Conservation (phyloP, 495 filamentous ascomycete species). For the Astrocystis sublimbata region DNA sequence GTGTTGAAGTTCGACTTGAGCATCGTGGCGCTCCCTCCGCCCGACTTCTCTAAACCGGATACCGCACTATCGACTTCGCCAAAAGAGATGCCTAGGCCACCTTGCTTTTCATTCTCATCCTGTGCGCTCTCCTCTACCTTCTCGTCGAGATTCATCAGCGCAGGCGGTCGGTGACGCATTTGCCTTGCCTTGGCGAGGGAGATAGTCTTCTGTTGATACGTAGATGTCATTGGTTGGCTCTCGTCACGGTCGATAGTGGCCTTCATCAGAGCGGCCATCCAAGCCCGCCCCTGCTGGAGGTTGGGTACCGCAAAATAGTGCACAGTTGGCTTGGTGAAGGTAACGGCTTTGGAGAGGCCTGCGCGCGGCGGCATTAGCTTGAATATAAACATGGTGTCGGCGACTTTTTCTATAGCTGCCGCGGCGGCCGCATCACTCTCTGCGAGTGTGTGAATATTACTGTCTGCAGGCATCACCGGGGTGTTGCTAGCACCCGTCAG, state of each 20-base stretch:
- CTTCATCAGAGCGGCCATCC: constrained; percentile 99
- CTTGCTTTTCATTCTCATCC: constrained; percentile 28
- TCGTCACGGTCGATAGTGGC: constrained; percentile 97
- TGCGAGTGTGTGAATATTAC: constrained; percentile 57
- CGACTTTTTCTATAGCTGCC: constrained; percentile 44
- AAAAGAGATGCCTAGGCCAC: constrained; percentile 52
- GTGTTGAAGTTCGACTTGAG: constrained; percentile 34
- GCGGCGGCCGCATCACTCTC: constrained; percentile 39
- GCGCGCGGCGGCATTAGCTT: constrained; percentile 91
- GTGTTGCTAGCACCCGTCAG: constrained; percentile 82
- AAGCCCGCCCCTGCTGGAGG: constrained; percentile 80
- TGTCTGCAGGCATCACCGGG: constrained; percentile 68
- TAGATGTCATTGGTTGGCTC: constrained; percentile 71
- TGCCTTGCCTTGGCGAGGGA: constrained; percentile 78
- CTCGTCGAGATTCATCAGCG: constrained; percentile 73
- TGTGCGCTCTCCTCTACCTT: constrained; percentile 39
- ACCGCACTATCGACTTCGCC: constrained; percentile 53
- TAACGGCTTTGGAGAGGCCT: constrained; percentile 86
- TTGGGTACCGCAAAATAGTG: constrained; percentile 98
- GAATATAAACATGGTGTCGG: constrained; percentile 86
- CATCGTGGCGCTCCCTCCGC: constrained; percentile 34
- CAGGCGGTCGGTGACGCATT: constrained; percentile 85
- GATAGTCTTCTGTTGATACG: constrained; percentile 95
- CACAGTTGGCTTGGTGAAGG: constrained; percentile 93
- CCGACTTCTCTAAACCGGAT: constrained; percentile 49